Evolutionary conservation across 2,329 filamentous ascomycete species (phyloP), one percentile per base, ranked within the genome.

Genomic region (Pyrenophora graminea): DNA sequence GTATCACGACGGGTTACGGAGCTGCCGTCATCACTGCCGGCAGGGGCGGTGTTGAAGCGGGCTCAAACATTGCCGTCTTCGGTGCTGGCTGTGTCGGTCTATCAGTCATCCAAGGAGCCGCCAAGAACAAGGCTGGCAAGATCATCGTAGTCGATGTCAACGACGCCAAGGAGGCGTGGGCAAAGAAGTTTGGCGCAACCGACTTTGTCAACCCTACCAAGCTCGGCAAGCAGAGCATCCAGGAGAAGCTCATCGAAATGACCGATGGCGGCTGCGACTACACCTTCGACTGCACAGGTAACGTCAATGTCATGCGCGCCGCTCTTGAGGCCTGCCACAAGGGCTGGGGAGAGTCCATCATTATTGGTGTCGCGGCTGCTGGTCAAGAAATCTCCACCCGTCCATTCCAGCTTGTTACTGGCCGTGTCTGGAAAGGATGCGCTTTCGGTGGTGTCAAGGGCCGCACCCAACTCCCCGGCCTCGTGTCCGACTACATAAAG

Each of bases 361-460:
- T 99, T 75, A 99, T 99, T 69, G 94, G 94, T 76, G 94, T 99
- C 59, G 93, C 93, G 55, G 93, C 93, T 63, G 93, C 93, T 52
- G 93, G 93, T 45, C 92, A 97, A 79, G 93, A 97, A 80, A 97
- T 97, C 64, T 82, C 87, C 61, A 97, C 93, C 45, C 84, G 93
- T 75, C 92, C 94, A 73, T 99, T 99, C 87, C 94, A 97, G 82
- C 86, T 99, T 57, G 94, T 99, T 64, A 99, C 94, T 38, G 94
- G 94, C 55, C 91, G 94, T 73, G 89, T 96, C 55, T 99, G 94
- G 94, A 96, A 90, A 80, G 94, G 94, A 47, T 97, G 93, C 73
- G 94, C 94, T 15, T 99, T 99, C 70, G 94, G 94, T 64, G 94
- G 94, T 67, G 92, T 99, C 82, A 99, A 97, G 83, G 94, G 94